Evolutionary conservation across 352 stramenopile genomes (phyloP).

Genomic region (Phytophthora melonis): DNA sequence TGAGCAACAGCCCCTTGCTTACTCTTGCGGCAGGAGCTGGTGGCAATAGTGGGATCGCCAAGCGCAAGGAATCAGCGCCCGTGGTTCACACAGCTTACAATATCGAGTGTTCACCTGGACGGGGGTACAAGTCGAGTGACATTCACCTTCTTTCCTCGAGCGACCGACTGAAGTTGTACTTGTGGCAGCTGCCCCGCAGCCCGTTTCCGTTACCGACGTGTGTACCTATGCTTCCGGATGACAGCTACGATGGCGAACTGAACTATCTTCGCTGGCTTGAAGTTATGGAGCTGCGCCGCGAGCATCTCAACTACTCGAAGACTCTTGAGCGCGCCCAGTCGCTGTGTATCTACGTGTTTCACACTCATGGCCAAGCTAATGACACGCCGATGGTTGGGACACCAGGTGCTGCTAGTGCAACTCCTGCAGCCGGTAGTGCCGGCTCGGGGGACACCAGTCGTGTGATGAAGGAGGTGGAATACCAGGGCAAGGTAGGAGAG

Average conservation of each 20-base stretch:
- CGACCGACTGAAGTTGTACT: slow-evolving; percentile 79
- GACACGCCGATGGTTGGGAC: slow-evolving; percentile 45
- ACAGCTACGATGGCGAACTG: slow-evolving; percentile 74
- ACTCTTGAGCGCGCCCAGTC: slow-evolving; percentile 86
- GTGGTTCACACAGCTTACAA: slow-evolving; percentile 86
- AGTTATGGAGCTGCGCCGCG: slow-evolving; percentile 78
- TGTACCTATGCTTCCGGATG: slow-evolving; percentile 66
- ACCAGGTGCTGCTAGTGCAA: slow-evolving; percentile 21
- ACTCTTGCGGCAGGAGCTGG: slow-evolving; percentile 39
- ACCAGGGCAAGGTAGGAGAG: slow-evolving; percentile 85
- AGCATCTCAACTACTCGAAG: slow-evolving; percentile 80
- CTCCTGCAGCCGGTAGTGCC: slow-evolving; percentile 19
- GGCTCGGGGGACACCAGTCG: slow-evolving; percentile 54
- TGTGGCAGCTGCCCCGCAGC: slow-evolving; percentile 86
- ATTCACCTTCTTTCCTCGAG: slow-evolving; percentile 70
- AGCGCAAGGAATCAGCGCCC: slow-evolving; percentile 47
- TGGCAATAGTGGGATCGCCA: slow-evolving; percentile 29
- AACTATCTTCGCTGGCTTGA: slow-evolving; percentile 82
- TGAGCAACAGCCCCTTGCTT: slow-evolving; percentile 43
- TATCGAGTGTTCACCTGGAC: slow-evolving; percentile 85
- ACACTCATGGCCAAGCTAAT: slow-evolving; percentile 79
- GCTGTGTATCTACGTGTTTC: slow-evolving; percentile 86
- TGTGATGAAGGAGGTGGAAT: slow-evolving; percentile 81
- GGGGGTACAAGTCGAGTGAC: slow-evolving; percentile 86
- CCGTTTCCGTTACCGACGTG: slow-evolving; percentile 73